Conservation (phyloP, 2,329 filamentous ascomycete species). For the Calonectria naviculata region DNA sequence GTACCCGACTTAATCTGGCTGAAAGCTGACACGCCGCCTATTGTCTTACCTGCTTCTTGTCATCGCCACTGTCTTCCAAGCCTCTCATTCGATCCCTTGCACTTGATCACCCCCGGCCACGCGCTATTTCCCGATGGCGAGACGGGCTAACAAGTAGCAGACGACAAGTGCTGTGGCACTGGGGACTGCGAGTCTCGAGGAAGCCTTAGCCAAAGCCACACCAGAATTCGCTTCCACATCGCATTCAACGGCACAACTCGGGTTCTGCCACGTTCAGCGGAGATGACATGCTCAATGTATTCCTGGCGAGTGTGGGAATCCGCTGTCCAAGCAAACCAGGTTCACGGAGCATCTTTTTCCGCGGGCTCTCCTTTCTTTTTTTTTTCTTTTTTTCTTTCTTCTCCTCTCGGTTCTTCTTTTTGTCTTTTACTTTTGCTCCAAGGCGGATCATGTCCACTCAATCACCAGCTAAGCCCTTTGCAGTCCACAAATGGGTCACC, state of each 20-base stretch:
- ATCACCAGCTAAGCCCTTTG: slow-evolving; percentile 19
- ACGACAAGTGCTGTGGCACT: slow-evolving; percentile 4
- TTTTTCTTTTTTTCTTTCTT: neutral
- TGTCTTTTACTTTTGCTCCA: neutral
- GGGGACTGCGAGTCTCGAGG: neutral
- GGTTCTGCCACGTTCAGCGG: neutral
- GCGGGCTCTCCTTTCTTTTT: neutral
- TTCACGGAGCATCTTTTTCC: neutral
- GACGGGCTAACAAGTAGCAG: slow-evolving; percentile 2
- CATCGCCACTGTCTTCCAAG: slow-evolving; percentile 2
- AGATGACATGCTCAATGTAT: neutral
- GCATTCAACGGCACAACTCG: slow-evolving; percentile 5
- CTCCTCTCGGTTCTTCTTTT: neutral
- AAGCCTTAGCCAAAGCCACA: slow-evolving; percentile 8
- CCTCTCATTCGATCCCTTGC: neutral
- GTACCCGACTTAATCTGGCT: neutral
- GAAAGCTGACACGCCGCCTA: neutral
- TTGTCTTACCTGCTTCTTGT: neutral
- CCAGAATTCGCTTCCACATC: slow-evolving; percentile 4
- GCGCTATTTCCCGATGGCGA: slow-evolving; percentile 10
- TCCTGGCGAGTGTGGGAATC: slow-evolving; percentile 17
- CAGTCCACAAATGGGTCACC: slow-evolving; percentile 19
- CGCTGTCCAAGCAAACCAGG: slow-evolving; percentile 19
- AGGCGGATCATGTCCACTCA: slow-evolving; percentile 10
- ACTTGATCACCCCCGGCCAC: slow-evolving; percentile 7